Base-by-base conservation (phyloP, 2,329 filamentous ascomycete species). In the Alternaria consortialis region DNA sequence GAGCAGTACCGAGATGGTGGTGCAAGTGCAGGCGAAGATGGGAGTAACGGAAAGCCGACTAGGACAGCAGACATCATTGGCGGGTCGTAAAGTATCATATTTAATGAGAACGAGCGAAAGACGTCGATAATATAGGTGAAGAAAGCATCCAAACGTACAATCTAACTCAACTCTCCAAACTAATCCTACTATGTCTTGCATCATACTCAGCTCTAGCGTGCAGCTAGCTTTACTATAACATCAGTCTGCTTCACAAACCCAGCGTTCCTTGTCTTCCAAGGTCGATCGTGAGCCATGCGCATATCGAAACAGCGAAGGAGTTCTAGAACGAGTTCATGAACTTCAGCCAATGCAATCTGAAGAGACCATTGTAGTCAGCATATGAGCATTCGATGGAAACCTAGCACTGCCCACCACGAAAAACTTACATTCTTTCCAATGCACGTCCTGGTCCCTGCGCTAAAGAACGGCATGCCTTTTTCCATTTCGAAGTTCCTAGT, bases 291-390 rank as follows among this genome's bases (percentile, higher is more conserved):
- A 20, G 20, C 20, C 20, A 20, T 20, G 20, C 20, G 20, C 20
- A 20, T 20, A 20, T 20, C 20, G 20, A 20, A 20, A 20, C 20
- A 20, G 20, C 20, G 20, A 9, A 70, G 58, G 17, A 69, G 31
- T 42, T 69, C 60, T 3, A 63, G 63, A 11, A 68, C 36, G 12
- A 68, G 42, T 32, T 63, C 67, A 27, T 68, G 53, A 3, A 65
- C 39, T 42, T 71, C 63, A 4, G 57, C 52, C 8, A 65, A 36
- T 2, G 67, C 53, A 55, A 72, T 61, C 66, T 68, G 40, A 4
- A 12, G 17, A 42, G 31, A 9, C 20, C n/a, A 34, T 15, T 29
- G 11, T 53, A 6, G 46, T 29, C 44, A 47, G 40, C 20, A 20
- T 20, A 20, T 2, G 20, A 20, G 20, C 20, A 20, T 20, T 20